Percentiles rank a stretch among this genome's conserved stretches.
phyloP scores from a whole-genome alignment of 2,329 filamentous ascomycete genomes.

The Aspergillus sp. region DNA sequence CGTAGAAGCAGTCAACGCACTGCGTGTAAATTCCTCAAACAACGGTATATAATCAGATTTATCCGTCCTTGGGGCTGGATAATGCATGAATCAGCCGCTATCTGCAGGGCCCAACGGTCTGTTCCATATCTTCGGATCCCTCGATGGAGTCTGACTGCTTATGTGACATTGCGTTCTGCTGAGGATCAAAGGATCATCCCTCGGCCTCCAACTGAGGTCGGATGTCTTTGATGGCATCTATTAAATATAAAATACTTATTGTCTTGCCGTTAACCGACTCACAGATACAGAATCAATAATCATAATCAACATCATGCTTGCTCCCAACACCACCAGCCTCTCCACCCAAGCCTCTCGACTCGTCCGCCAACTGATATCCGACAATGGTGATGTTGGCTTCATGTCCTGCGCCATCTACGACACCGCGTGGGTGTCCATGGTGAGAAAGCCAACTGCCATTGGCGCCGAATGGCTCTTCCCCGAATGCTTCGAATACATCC shows the following conservation, averaged over 20 bases:
- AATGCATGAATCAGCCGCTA: not conserved
- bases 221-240: not conserved
- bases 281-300: not conserved
- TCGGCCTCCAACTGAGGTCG: not conserved
- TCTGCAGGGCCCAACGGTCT: not conserved
- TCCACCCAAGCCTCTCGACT: conserved; percentile 3
- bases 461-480: conserved; percentile 22
- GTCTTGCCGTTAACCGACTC: not conserved
- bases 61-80: not conserved
- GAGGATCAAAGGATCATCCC: not conserved
- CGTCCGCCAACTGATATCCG: not conserved
- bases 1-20: not conserved
- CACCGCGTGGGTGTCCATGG: conserved; percentile 7
- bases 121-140: not conserved
- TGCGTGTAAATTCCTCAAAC: not conserved
- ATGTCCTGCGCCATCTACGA: conserved; percentile 9
- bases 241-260: not conserved
- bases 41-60: not conserved
- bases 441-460: not conserved
- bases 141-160: not conserved
- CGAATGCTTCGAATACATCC: conserved; percentile 13
- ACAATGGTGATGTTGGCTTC: conserved; percentile 1
- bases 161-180: not conserved
- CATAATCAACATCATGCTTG: conserved; percentile 7
- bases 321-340: conserved; percentile 3